Conservation (phyloP, 768 basidiomycete genomes). For the Boletus insuetus region DNA sequence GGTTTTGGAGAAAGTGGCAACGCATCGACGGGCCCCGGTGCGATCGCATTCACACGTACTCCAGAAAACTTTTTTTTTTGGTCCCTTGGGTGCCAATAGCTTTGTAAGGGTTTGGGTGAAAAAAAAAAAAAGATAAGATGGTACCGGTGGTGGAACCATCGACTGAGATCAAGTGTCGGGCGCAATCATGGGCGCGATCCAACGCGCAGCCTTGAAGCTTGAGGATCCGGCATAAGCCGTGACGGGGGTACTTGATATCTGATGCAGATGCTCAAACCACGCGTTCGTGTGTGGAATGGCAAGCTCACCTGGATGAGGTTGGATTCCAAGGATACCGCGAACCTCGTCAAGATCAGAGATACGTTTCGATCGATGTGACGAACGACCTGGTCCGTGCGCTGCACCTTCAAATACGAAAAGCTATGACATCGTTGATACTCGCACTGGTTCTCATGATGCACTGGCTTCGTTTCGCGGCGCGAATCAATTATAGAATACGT, state of each 20-base stretch:
- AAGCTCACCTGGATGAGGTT: slow-evolving; percentile 60
- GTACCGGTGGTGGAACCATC: slow-evolving; percentile 57
- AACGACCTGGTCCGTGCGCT: too few relatives aligned
- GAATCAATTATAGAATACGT: slow-evolving; percentile 51
- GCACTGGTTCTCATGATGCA: too few relatives aligned
- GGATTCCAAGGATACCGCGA: slow-evolving; percentile 48
- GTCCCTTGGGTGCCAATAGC: slow-evolving; percentile 48
- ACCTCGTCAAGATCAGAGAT: slow-evolving; percentile 44
- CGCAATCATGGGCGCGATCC: slow-evolving; percentile 4
- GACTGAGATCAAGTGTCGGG: slow-evolving; percentile 20
- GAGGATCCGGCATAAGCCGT: slow-evolving; percentile 39
- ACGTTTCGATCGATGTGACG: too few relatives aligned
- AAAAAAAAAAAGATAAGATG: slow-evolving; percentile 44
- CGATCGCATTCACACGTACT: slow-evolving; percentile 54
- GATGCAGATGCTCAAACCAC: slow-evolving; percentile 35
- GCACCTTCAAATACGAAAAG: too few relatives aligned
- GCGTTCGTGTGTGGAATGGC: slow-evolving; percentile 58
- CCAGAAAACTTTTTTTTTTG: too few relatives aligned
- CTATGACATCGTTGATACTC: too few relatives aligned
- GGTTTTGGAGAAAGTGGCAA: slow-evolving; percentile 45
- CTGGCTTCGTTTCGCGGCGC: too few relatives aligned
- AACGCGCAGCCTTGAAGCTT: background rate
- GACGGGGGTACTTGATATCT: slow-evolving; percentile 39
- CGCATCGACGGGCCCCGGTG: slow-evolving; percentile 47
- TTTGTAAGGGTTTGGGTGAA: slow-evolving; percentile 36